Base-by-base conservation (phyloP, 495 filamentous ascomycete genomes). In the Aspergillus egyptiacus region DNA sequence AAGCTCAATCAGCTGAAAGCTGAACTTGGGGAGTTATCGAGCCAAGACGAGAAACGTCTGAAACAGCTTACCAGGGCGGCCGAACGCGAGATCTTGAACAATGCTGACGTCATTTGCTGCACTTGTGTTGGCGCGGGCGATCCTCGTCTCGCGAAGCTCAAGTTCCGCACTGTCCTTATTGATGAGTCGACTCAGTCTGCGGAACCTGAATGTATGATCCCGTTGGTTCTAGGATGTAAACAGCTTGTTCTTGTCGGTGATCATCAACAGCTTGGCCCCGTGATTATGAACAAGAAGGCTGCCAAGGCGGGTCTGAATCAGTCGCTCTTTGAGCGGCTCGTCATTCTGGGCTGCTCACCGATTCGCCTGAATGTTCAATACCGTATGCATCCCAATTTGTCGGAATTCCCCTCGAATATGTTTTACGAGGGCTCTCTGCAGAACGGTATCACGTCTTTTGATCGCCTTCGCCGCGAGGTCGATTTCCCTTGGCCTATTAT, bases 271-370 rank as follows among this genome's bases (percentile, higher is more conserved):
- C 83, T 99, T 49, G 93, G 93, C 0, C 93, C 93, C 7, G 93
- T 99, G 58, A 96, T 99, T 65, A 99, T 99, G 94, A 97, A 97
- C 77, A 99, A 99, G 79, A 97, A 96, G 68, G 93, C 93, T 3
- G 93, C 93, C 54, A 96, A 96, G 68, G 93, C 93, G 45, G 93
- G 93, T 53, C 72, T 99, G 19, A 96, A 97, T 66, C 94, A 97
- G 67, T 96, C 90, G 8, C 79, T 99, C 35, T 99, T 99, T 56
- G 93, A 99, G 68, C 88, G 93, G 59, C 76, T 99, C 30, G 93
- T 99, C 58, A 90, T 91, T 57, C 76, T 97, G 34, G 86, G 87
- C n/a, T 86, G 90, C 61, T 84, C 83, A 6, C 93, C 93, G 6
- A 96, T 96, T 56, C 85, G 93, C 20, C 75, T 99, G 48, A 95